Base-by-base conservation (phyloP, 306 rosid genomes). In the Glycyrrhiza uralensis region DNA sequence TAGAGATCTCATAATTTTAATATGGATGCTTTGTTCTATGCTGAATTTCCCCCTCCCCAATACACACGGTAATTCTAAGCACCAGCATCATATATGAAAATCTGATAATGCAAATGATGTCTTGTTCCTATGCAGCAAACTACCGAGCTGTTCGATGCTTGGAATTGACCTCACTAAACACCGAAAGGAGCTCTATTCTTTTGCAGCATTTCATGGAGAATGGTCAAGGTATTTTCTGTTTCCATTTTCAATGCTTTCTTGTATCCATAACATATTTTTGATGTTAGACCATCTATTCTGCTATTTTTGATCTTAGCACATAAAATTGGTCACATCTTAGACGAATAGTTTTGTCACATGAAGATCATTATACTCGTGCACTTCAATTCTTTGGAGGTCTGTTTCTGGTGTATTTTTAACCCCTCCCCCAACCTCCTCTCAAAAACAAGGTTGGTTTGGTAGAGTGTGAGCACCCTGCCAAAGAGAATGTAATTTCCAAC, bases 71-170 rank as follows among this genome's bases (percentile, higher is more conserved):
- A 46, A 46, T 26, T 64, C 57, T 49, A 19, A 68, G 33, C 49
- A 39, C 26, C 42, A 47, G 42, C 51, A 11, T 59, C 38, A 8
- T 56, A 49, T 55, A 55, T 73, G 38, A 57, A 60, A 65, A 44
- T 14, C 56, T 63, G 17, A 52, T 45, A 54, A 17, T 18, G 9
- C 17, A 36, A 45, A 44, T 6, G 30, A 20, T 51, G 35, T 46
- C 74, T 64, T 64, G 45, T 63, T 58, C 60, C 58, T 30, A 11
- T 80, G 82, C 87, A 94, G 98, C 96, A 47, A 94, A 94, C 79
- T 89, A 91, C 83, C 84, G 32, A 85, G 98, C 98, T 72, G 97
- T 94, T 60, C 78, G 83, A 61, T 91, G 96, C 81, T 89, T 94
- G 75, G 88, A 87, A 17, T 70, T 94, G 84, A 86, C 76, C 61